phyloP scores from a whole-genome alignment of 352 stramenopile species.

The Phytopythium chamaehyphon region DNA sequence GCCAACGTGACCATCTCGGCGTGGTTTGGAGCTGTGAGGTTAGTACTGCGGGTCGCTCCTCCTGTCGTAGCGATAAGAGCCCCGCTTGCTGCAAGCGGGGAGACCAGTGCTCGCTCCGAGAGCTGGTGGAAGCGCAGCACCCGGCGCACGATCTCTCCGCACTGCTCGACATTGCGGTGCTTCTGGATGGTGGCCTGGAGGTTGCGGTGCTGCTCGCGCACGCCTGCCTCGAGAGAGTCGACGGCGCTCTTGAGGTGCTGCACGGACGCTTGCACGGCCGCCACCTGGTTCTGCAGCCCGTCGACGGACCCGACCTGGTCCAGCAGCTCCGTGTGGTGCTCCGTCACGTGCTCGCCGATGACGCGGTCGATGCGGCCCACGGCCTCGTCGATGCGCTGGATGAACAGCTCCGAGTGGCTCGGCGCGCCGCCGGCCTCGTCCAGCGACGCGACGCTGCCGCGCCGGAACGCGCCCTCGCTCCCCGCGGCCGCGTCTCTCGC shows the following conservation, averaged over 20 bases:
- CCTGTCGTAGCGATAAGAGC: conserved; percentile 1
- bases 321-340: conserved; percentile 67
- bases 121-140: conserved; percentile 80
- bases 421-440: conserved; percentile 12
- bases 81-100: conserved; percentile 31
- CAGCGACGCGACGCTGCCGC: conserved; percentile 10
- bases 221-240: conserved; percentile 48
- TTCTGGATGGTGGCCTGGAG: conserved; percentile 63
- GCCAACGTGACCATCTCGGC: conserved; percentile 56
- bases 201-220: conserved; percentile 52
- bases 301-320: conserved; percentile 76
- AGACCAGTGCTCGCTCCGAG: conserved; percentile 40
- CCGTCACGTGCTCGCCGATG: conserved; percentile 75
- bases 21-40: conserved; percentile 16
- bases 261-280: conserved; percentile 51
- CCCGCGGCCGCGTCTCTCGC: conserved; percentile 48
- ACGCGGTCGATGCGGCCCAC: conserved; percentile 71
- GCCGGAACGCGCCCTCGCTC: conserved; percentile 13
- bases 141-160: conserved; percentile 60
- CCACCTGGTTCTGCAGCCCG: conserved; percentile 59
- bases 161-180: conserved; percentile 77
- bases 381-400: conserved; percentile 56
- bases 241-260: conserved; percentile 61
- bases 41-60: conserved; percentile 8
- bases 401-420: conserved; percentile 75